Evolutionary conservation across 768 basidiomycete genomes (phyloP), one percentile per base, ranked within the genome.

Genomic region (Hericium alpestre): DNA sequence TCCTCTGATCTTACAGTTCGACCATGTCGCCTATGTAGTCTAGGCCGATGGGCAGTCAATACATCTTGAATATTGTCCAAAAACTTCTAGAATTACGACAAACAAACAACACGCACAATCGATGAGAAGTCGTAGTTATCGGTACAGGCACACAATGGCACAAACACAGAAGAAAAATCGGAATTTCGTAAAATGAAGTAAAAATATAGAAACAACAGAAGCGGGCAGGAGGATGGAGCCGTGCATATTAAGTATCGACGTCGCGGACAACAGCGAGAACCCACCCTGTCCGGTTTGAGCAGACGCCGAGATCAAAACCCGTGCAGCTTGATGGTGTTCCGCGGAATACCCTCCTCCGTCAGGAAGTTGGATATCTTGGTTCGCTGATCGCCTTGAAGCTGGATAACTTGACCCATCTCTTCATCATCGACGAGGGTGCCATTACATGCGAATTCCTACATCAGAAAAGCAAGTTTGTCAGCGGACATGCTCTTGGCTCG

Each of bases 331-430:
- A 93, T 89, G 56, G 81, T 85, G 64, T 73, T 69, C 74, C 80
- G 87, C 55, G 83, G 79, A 52, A 95, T 79, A 52, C 89, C 90
- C 62, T 91, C 86, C 66, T 89, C 85, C 59, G 79, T 76, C 63
- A 99, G 84, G 80, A 97, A 97, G 51, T 76, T 81, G 55, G 81
- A 82, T 62, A 97, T 95, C 79, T 94, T 93, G 69, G 79, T 72
- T 53, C 96, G 83, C 73, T 99, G 96, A 73, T 99, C 96, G 60
- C 96, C 96, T 71, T 98, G 96, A 62, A 99, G 85, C 75, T 99
- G 96, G 67, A 99, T 91, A 70, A 99, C 91, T 75, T 93, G 81
- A 56, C 96, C 96, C 76, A 92, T 83, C 75, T 93, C 91, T 71
- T 90, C 90, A 74, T 96, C 91, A 54, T 93, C 90, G 63, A 96